Base-by-base conservation (phyloP, 2,329 filamentous ascomycete species). In the Penicillium janthinellum region DNA sequence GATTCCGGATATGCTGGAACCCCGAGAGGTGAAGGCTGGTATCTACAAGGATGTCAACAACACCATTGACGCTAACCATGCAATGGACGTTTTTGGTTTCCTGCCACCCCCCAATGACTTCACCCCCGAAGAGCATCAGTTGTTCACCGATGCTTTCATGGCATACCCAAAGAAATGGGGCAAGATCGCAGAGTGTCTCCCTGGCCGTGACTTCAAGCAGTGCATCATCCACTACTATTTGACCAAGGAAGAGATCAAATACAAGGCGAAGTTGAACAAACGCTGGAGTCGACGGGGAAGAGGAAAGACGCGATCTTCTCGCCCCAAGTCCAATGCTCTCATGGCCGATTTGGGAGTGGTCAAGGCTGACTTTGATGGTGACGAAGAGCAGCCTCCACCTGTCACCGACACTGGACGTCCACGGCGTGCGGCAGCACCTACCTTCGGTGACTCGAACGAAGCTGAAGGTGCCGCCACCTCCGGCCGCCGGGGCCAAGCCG, bases 181-280 rank as follows among this genome's bases (percentile, higher is more conserved):
- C 22, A 81, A 80, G 63, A 83, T 83, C 60, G 81, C 81, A 3
- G 78, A 81, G 53, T 71, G 74, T 25, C 64, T 82, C 28, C 78
- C 79, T 38, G 77, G 76, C 12, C 77, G 81, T 22, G 74, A 75
- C 39, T 82, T 79, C 69, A 75, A 79, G 63, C 75, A 82, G 56
- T 83, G 81, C 61, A 81, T 83, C 52, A 67, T 77, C 54, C 81
- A 83, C 64, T 83, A 83, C 62, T 83, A 83, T 63, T 69, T 80
- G 56, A 83, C 80, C 4, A 83, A 83, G 64, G 75, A 78, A 58
- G 76, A 80, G 48, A 78, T 78, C 55, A 80, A 80, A 51, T 82
- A 82, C 68, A 82, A 82, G 64, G 79, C 79, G 14, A 79, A 80
- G 54, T 73, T 80, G 57, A 77, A 78, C 64, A 80, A 79, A 64